These are phyloP conservation scores for Spergularia bocconei DNA, from an alignment of 148 eudicot species.

Conservation along the genomic window DNA sequence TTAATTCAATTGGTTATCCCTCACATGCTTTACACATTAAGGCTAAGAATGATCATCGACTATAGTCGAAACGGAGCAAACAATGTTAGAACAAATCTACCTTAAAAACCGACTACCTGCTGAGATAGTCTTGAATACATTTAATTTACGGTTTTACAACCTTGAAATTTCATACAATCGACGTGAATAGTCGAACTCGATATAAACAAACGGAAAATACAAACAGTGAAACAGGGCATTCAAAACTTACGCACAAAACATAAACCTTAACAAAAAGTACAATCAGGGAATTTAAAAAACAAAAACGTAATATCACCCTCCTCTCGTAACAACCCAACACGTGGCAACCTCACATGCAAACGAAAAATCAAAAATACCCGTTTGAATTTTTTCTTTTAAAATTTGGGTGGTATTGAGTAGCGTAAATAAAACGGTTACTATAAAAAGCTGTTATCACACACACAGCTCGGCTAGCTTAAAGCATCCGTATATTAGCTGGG, in stretches of 20 bases:
- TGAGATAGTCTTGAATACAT: no score
- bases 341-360: slow-evolving; percentile 5
- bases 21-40: no score
- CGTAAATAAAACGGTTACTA: slow-evolving; percentile 25
- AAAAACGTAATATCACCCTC: not conserved
- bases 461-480: slow-evolving; percentile 11
- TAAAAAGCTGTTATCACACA: not conserved
- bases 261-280: not conserved
- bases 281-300: no score
- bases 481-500: slow-evolving; percentile 25
- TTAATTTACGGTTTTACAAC: no score
- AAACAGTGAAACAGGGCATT: no score
- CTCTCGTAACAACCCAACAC: not conserved
- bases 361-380: not conserved
- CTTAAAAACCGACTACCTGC: no score
- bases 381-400: not conserved
- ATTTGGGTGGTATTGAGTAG: not conserved
- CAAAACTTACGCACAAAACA: not conserved
- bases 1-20: no score
- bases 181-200: not conserved
- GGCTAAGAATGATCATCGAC: no score
- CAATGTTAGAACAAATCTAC: no score
- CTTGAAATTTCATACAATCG: no score
- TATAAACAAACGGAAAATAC: no score
- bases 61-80: no score